Conservation (phyloP, 805 yeast species). For the Wickerhamiella parazyma region DNA sequence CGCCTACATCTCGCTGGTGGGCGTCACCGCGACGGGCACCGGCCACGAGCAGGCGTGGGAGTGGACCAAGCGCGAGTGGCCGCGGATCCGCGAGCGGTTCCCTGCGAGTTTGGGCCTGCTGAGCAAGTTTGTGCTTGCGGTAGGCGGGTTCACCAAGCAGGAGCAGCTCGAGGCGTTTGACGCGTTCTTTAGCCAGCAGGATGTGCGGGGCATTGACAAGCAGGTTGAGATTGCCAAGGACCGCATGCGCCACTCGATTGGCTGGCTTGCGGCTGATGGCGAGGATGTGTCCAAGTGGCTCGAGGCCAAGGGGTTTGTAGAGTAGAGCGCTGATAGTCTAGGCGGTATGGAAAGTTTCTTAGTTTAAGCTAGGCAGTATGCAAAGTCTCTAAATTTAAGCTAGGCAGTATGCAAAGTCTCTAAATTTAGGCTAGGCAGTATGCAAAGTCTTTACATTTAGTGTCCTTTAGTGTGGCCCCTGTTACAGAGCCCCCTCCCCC, state of each 20-base stretch:
- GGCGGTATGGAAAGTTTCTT: too few relatives aligned
- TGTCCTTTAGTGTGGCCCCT: too few relatives aligned
- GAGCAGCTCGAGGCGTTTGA: constrained; percentile 42
- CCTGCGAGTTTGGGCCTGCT: constrained; percentile 77
- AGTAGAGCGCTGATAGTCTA: too few relatives aligned
- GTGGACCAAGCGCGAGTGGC: constrained; percentile 70
- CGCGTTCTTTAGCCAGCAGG: constrained; percentile 34
- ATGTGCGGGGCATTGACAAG: constrained; percentile 44
- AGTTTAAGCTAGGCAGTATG: too few relatives aligned
- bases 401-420: too few relatives aligned
- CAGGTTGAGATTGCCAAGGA: constrained; percentile 45
- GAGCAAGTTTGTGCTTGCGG: constrained; percentile 53
- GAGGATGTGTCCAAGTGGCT: constrained; percentile 22
- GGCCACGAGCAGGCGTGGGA: constrained; percentile 61
- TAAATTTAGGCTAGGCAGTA: too few relatives aligned
- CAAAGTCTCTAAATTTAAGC: too few relatives aligned
- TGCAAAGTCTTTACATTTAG: too few relatives aligned
- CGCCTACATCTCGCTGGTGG: constrained; percentile 62
- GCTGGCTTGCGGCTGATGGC: constrained; percentile 31
- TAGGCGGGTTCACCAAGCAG: constrained; percentile 45
- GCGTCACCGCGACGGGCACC: constrained; percentile 45
- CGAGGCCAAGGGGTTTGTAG: constrained; percentile 13
- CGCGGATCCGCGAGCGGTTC: constrained; percentile 43
- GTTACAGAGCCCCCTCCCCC: too few relatives aligned
- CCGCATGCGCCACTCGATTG: constrained; percentile 34